Base-by-base conservation (phyloP, 192 early-diverging fungal genomes). In the Spizellomyces punctatus region DNA sequence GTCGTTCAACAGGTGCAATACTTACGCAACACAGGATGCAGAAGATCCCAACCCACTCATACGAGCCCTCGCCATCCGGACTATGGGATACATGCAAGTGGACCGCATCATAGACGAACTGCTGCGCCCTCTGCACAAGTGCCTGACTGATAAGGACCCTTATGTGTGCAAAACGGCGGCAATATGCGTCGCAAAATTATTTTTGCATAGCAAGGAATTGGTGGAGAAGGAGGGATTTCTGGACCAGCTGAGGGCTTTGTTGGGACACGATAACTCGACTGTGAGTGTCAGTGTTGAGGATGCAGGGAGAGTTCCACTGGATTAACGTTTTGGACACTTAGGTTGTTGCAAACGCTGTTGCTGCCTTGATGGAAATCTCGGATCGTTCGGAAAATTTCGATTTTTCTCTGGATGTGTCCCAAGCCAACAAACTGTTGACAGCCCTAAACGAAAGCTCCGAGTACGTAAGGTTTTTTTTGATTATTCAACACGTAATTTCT, bases 81-180 rank as follows among this genome's bases (percentile, higher is more conserved):
- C 95, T 10, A 97, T 99, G 95, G 92, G 95, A 5, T 98, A 96
- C 74, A 91, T 99, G 69, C 90, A 93, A 63, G 94, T 95, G 1
- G 95, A 98, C 42, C 92, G 92, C 62, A 92, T 98, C 55, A 83
- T 95, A 36, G 89, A 93, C 57, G 88, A 88, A 43, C 82, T 99
- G 70, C 82, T 90, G 69, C 93, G 93, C 67, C 95, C 96, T 10
- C 82, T 99, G 66, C 87, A 91, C 44, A 89, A 88, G 48, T 90
- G 88, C 64, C 82, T 96, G 66, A 77, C 83, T 44, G 98, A 98
- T 77, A 80, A 87, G 63, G 96, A 98, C 79, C 98, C 96, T 7
- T 99, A 98, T 78, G 98, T 99, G 45, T 85, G 91, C 66, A 99
- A 99, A 78, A 99, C 98, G 0, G 91, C 95, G 4, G 95, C 96